Percentiles rank a stretch among this genome's conserved stretches.
These are phyloP conservation scores for Phytopythium boreale DNA, from an alignment of 352 stramenopile genomes.

Conservation along the genomic window DNA sequence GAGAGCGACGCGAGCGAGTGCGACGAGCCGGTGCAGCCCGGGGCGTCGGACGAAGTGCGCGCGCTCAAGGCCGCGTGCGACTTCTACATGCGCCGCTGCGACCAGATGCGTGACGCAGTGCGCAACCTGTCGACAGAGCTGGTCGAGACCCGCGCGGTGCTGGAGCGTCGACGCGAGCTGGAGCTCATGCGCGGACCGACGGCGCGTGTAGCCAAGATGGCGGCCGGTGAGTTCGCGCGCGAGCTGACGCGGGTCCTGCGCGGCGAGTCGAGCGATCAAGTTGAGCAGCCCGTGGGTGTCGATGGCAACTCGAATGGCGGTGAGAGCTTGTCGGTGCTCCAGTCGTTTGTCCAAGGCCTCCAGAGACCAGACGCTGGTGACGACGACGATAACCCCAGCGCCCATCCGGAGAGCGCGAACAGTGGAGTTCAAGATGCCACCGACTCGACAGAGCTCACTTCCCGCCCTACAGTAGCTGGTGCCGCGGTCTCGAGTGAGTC, in stretches of 20 bases:
- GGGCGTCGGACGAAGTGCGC: not conserved
- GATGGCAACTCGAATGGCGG: not conserved
- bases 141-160: constrained; percentile 16
- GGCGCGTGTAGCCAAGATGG: not conserved
- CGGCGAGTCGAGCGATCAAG: not conserved
- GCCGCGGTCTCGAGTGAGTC: no score
- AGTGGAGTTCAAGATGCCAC: not conserved
- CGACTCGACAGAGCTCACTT: not conserved
- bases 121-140: constrained; percentile 19
- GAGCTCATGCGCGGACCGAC: not conserved
- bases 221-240: not conserved
- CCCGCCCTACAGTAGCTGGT: no score
- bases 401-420: not conserved
- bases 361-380: not conserved
- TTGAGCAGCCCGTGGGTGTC: not conserved
- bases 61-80: constrained; percentile 24
- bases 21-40: not conserved
- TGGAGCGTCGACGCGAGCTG: constrained; percentile 10
- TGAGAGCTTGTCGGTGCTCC: not conserved
- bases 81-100: constrained; percentile 22
- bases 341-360: not conserved
- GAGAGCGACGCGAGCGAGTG: not conserved
- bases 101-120: constrained; percentile 13
- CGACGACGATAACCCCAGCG: not conserved
- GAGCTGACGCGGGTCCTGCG: not conserved